phyloP scores from a whole-genome alignment of 345 rosid species.

The Dipteronia dyeriana region DNA sequence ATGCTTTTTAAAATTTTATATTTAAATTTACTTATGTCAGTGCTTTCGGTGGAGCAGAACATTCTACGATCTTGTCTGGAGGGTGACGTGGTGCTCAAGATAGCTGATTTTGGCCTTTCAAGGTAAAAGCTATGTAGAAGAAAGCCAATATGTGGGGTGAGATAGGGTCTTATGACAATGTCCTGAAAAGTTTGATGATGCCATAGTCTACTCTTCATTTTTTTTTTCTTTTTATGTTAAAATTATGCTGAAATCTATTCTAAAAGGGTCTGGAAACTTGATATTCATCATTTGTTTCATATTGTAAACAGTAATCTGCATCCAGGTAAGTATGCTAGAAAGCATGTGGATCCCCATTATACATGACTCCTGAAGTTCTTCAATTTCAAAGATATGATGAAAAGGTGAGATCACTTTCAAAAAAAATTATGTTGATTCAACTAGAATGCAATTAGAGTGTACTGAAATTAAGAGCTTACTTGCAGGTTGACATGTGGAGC shows the following conservation, averaged over 20 bases:
- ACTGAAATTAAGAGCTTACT: slow-evolving; percentile 10
- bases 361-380: slow-evolving; percentile 84
- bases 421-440: not conserved
- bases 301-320: slow-evolving; percentile 37
- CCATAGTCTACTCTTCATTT: no score
- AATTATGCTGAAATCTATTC: not conserved
- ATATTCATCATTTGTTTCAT: slow-evolving; percentile 4
- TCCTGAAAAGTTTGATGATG: not conserved
- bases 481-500: slow-evolving; percentile 79
- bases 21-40: slow-evolving; percentile 13
- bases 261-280: not conserved
- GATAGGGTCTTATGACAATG: slow-evolving; percentile 5
- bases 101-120: slow-evolving; percentile 77
- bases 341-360: slow-evolving; percentile 68
- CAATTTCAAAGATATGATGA: slow-evolving; percentile 65
- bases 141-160: not conserved
- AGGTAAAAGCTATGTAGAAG: slow-evolving; percentile 40
- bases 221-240: not conserved
- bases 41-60: slow-evolving; percentile 45
- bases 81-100: slow-evolving; percentile 53
- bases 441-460: not conserved
- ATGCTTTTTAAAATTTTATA: not conserved
- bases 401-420: slow-evolving; percentile 38
- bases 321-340: slow-evolving; percentile 48
- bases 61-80: slow-evolving; percentile 50